Evolutionary conservation across 1,284 basidiomycete genomes (phyloP), one percentile per base, ranked within the genome.

Genomic region (Marasmius oreades): DNA sequence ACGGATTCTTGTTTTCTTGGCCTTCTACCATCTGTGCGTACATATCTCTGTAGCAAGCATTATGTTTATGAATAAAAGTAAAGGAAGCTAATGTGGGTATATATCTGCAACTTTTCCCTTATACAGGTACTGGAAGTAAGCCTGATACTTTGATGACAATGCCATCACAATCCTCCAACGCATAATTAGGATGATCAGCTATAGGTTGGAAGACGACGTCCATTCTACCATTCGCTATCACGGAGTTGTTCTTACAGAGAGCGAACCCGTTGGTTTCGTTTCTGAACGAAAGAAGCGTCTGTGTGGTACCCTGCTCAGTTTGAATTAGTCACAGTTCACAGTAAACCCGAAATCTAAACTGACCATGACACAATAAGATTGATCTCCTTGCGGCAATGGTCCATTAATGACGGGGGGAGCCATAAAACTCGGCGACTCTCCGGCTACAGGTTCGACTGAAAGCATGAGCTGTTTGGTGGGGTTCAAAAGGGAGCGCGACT

Each of bases 161-260:
- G 6, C 69, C 66, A 33, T 67, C 66, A 58, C 75, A 75, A 31
- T 64, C 62, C 39, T 66, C 64, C 45, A 73, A 67, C 22, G 61
- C 62, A 58, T 76, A 75, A 59, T 76, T 68, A 2, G 70, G 69
- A 58, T 76, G 72, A 20, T 71, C 71, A 16, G 71, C 72, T 52
- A 72, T 71, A 3, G 73, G 75, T 12, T 70, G 70, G 55, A 70
- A 74, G 11, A 77, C 73, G 7, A 76, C 67, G 60, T 75, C 74
- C 58, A 69, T 52, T 43, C 73, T 61, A 11, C 69, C 70, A 58
- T 73, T 61, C 74, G 73, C 59, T 69, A 55, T 39, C 71, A 62
- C 12, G 22, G 70, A 72, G 31, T 65, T 69, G 56, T 77, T 77
- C 1, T 67, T 68, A 63, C 75, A 77, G 22, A 77, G 64, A 18